Evolutionary conservation across 345 rosid genomes (phyloP).

Genomic region (Hibiscus tridactylites): DNA sequence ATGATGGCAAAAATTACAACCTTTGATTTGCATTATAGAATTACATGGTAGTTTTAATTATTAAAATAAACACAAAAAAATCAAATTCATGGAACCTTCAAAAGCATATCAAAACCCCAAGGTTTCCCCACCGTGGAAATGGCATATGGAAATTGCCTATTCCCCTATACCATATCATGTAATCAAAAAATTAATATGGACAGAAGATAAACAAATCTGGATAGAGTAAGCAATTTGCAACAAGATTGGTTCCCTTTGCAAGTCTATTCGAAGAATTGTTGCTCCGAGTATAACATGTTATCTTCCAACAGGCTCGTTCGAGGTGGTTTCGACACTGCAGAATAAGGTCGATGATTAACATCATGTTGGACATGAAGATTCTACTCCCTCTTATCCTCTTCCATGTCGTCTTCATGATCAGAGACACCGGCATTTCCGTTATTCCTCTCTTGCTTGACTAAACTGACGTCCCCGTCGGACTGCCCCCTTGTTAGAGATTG

Average conservation of each 20-base stretch:
- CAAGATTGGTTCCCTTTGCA: not conserved
- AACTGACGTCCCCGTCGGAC: conserved; percentile 55
- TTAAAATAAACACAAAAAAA: not conserved
- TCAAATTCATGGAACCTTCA: not conserved
- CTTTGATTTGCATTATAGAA: not conserved
- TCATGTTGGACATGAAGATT: not conserved
- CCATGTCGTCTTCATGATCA: conserved; percentile 47
- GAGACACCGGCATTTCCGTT: conserved; percentile 10
- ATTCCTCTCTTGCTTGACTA: conserved; percentile 55
- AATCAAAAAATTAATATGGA: not conserved
- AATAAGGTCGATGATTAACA: not conserved
- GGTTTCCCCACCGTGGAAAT: not conserved
- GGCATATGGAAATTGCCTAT: not conserved
- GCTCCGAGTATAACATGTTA: not conserved
- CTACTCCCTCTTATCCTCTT: conserved; percentile 80
- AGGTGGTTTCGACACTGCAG: not conserved
- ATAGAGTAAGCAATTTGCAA: not conserved
- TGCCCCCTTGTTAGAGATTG: conserved; percentile 61
- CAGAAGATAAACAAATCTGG: not conserved
- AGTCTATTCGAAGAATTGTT: not conserved
- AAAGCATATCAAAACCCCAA: not conserved
- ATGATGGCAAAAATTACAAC: too few relatives aligned
- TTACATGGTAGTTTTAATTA: not conserved
- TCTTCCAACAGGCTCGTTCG: not conserved
- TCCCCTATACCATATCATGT: not conserved